Percentiles rank a stretch among this genome's conserved stretches.
phyloP scores from a whole-genome alignment of 2,329 filamentous ascomycete species.

The Botryosphaeria agaves region DNA sequence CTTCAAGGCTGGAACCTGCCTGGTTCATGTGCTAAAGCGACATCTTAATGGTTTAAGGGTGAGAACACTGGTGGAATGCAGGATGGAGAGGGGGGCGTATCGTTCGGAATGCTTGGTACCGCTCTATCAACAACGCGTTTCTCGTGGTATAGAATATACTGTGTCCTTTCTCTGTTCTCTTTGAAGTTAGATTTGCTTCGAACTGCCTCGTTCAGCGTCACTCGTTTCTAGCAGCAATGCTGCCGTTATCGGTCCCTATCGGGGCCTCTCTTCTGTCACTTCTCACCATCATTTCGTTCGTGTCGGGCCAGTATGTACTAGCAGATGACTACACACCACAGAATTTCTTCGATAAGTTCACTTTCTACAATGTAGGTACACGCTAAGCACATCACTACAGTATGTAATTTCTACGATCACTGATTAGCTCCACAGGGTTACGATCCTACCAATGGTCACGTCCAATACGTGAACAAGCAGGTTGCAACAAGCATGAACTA shows the following conservation, averaged over 20 bases:
- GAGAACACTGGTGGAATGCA: no score
- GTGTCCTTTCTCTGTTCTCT: no score
- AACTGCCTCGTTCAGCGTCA: no score
- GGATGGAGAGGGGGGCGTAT: no score
- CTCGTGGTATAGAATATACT: no score
- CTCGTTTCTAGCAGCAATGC: conserved; percentile 3
- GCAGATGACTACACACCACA: conserved; percentile 13
- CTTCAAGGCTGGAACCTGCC: no score
- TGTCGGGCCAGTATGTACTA: conserved; percentile 9
- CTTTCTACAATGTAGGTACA: conserved; percentile 21
- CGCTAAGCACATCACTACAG: neutral
- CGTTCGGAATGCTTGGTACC: no score
- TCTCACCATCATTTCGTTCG: conserved; percentile 6
- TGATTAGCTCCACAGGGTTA: conserved; percentile 2
- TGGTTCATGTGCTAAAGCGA: no score
- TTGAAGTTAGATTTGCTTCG: no score
- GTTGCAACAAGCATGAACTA: conserved; percentile 17
- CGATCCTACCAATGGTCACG: conserved; percentile 15
- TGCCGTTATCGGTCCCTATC: neutral
- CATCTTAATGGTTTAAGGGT: no score
- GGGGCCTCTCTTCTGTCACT: conserved; percentile 2
- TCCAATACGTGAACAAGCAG: conserved; percentile 23
- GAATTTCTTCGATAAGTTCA: conserved; percentile 17
- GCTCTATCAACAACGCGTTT: no score
- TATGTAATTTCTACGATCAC: neutral